Evolutionary conservation across 768 basidiomycete genomes (phyloP).

Genomic region (Pseudohyphozyma bogoriensis): DNA sequence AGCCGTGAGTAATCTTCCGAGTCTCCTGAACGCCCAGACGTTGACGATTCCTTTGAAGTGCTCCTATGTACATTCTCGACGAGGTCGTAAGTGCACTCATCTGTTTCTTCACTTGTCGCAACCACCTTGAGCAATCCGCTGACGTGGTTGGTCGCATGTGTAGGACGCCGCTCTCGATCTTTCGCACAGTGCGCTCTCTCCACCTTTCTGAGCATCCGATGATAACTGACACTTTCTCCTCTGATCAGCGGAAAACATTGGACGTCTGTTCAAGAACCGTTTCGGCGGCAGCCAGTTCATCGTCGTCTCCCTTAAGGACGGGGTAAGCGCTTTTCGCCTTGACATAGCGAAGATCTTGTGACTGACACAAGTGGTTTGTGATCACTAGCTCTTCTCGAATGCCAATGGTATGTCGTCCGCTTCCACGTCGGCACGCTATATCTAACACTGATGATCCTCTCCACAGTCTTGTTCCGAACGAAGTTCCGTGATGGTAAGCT

Average conservation of each 20-base stretch:
- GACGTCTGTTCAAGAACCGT: constrained; percentile 89
- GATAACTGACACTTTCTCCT: constrained; percentile 3
- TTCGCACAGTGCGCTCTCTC: constrained; percentile 54
- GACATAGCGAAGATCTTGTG: not conserved
- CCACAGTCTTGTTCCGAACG: constrained; percentile 59
- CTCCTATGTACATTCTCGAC: constrained; percentile 98
- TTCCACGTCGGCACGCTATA: not conserved
- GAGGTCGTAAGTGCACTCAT: constrained; percentile 56
- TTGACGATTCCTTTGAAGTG: constrained; percentile 34
- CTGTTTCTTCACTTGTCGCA: not conserved
- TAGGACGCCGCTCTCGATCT: constrained; percentile 85
- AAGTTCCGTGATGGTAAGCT: constrained; percentile 91
- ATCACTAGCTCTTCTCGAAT: constrained; percentile 88
- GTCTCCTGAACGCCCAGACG: not conserved
- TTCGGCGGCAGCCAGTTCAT: constrained; percentile 99
- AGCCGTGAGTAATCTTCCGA: constrained; percentile 46
- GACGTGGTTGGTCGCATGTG: not conserved
- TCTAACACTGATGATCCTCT: not conserved
- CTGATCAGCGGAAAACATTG: constrained; percentile 67
- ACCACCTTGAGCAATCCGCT: not conserved
- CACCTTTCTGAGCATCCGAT: too few relatives aligned
- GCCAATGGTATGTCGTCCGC: constrained; percentile 58
- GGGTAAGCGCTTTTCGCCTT: too few relatives aligned
- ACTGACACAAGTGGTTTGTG: too few relatives aligned
- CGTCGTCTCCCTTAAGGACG: constrained; percentile 92